A percentile compares a stretch with the other conserved stretches of the same genome.
These are phyloP conservation scores for Alectoria sarmentosa DNA, from an alignment of 495 filamentous ascomycete species.

Conservation along the genomic window DNA sequence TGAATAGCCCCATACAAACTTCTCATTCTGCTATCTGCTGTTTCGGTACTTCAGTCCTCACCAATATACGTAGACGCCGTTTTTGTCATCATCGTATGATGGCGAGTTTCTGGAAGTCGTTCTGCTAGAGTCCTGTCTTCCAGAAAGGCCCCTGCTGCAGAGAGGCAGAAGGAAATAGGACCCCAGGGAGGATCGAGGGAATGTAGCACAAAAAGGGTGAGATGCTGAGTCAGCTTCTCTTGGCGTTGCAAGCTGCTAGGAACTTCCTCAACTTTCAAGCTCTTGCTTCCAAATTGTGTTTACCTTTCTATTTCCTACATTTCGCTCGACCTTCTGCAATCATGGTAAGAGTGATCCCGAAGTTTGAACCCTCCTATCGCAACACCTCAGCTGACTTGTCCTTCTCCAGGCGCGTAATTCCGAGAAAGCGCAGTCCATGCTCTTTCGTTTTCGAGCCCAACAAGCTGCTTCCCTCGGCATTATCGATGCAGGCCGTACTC, in stretches of 20 bases:
- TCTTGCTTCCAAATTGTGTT: background rate
- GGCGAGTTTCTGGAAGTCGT: background rate
- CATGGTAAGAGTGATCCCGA: slow-evolving; percentile 2
- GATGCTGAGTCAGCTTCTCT: background rate
- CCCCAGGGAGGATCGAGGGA: too few species aligned
- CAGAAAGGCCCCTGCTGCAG: background rate
- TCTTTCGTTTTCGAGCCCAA: slow-evolving; percentile 97
- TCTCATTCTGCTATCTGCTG: background rate
- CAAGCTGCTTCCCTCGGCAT: slow-evolving; percentile 96
- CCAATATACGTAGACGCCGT: background rate
- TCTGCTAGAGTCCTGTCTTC: background rate
- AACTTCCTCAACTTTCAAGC: background rate
- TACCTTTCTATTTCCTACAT: background rate
- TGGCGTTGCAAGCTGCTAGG: background rate
- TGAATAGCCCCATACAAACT: background rate
- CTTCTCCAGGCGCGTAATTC: slow-evolving; percentile 64
- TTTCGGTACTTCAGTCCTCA: background rate
- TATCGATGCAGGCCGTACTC: slow-evolving; percentile 83
- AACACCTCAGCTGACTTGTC: background rate
- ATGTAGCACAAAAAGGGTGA: background rate
- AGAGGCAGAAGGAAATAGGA: background rate
- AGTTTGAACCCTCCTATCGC: too few species aligned
- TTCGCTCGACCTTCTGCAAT: background rate
- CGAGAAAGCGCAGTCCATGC: slow-evolving; percentile 99
- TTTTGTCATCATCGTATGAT: background rate